phyloP scores from a whole-genome alignment of 345 rosid genomes.

The Carallia pectinifolia region DNA sequence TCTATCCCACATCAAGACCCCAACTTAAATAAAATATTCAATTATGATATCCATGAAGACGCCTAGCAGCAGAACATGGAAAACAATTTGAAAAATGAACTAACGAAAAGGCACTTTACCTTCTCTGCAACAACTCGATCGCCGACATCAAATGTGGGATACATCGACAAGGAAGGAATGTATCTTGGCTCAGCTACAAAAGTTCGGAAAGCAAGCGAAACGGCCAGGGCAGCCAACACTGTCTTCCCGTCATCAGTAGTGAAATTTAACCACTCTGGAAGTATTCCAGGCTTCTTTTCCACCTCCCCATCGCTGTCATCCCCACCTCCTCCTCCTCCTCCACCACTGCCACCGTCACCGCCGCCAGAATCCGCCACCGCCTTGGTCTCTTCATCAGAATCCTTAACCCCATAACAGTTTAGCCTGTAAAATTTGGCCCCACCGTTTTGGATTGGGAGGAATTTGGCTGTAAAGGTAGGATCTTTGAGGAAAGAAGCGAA shows the following conservation, averaged over 20 bases:
- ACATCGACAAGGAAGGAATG: constrained; percentile 98
- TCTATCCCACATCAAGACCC: neutral
- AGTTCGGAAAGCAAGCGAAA: constrained; percentile 76
- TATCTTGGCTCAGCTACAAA: constrained; percentile 92
- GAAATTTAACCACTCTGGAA: constrained; percentile 75
- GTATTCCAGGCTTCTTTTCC: constrained; percentile 44
- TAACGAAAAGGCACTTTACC: constrained; percentile 37
- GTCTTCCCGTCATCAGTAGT: constrained; percentile 79
- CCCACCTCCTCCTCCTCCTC: constrained; percentile 43
- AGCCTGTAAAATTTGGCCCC: constrained; percentile 18
- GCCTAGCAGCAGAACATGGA: neutral
- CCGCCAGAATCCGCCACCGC: constrained; percentile 35
- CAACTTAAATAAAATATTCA: neutral
- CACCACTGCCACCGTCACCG: constrained; percentile 43
- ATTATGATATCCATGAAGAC: neutral
- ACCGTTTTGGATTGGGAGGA: constrained; percentile 4
- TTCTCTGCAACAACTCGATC: constrained; percentile 93
- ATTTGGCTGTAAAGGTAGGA: constrained; percentile 13
- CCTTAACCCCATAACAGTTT: constrained; percentile 44
- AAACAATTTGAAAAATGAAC: neutral
- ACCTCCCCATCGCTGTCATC: constrained; percentile 43
- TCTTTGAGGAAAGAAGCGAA: constrained; percentile 8
- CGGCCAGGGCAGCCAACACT: constrained; percentile 64
- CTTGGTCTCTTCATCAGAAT: constrained; percentile 49
- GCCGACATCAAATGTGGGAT: constrained; percentile 96